Evolutionary conservation across 2,329 filamentous ascomycete genomes (phyloP).

Genomic region (Aphanoascus verrucosus): DNA sequence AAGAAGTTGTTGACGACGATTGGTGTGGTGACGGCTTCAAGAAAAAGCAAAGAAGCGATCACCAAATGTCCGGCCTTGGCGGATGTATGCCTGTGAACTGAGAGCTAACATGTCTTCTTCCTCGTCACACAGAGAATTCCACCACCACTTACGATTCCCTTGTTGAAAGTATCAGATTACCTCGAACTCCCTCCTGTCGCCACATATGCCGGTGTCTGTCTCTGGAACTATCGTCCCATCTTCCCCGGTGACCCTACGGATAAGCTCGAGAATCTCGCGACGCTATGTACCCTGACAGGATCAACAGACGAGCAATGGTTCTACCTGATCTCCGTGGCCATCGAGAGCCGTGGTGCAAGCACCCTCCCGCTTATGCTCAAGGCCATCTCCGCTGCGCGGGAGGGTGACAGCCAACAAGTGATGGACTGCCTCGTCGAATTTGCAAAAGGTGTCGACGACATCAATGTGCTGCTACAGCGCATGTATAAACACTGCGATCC

Average conservation of each 20-base stretch:
- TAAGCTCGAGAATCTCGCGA: constrained; percentile 75
- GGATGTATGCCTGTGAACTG: background rate
- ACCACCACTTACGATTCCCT: constrained; percentile 68
- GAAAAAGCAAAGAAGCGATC: background rate
- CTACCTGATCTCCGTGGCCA: constrained; percentile 88
- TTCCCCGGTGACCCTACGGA: constrained; percentile 75
- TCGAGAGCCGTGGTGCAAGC: constrained; percentile 81
- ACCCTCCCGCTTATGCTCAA: constrained; percentile 80
- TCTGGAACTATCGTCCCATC: constrained; percentile 96
- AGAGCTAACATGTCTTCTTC: constrained; percentile 5
- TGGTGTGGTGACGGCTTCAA: background rate
- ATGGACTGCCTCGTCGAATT: constrained; percentile 67
- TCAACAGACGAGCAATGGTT: constrained; percentile 98
- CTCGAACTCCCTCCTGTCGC: constrained; percentile 86
- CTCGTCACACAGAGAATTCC: constrained; percentile 49
- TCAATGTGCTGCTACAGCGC: constrained; percentile 64
- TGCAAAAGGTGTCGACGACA: constrained; percentile 77
- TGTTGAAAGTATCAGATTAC: constrained; percentile 63
- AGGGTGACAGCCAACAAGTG: constrained; percentile 59
- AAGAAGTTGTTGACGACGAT: background rate
- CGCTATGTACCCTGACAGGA: constrained; percentile 82
- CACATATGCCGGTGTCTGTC: constrained; percentile 79
- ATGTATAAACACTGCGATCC: constrained; percentile 97
- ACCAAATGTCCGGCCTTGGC: constrained; percentile 6
- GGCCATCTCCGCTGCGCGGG: constrained; percentile 69